phyloP scores from a whole-genome alignment of 1,284 basidiomycete species.

The Leccinum pallidistipes region DNA sequence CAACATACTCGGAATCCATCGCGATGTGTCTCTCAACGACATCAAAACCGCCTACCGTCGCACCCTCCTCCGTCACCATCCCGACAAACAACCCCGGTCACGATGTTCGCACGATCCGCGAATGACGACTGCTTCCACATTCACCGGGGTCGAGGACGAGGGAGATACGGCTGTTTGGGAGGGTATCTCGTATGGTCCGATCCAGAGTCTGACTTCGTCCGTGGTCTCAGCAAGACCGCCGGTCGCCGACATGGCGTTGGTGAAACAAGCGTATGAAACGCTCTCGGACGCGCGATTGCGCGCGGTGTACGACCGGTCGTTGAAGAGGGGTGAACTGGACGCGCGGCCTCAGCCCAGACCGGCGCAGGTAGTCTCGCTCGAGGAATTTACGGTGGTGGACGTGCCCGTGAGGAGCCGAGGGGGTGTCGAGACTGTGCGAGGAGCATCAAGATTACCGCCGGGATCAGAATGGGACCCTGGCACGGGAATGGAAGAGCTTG shows the following conservation, averaged over 20 bases:
- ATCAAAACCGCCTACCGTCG: conserved; percentile 73
- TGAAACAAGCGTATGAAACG: conserved; percentile 62
- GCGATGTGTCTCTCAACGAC: conserved; percentile 44
- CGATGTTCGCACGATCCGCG: not conserved
- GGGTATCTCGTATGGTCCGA: not conserved
- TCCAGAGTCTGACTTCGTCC: not conserved
- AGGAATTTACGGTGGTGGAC: conserved; percentile 51
- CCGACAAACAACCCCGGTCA: conserved; percentile 54
- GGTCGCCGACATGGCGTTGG: conserved; percentile 45
- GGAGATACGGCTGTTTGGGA: conserved; percentile 44
- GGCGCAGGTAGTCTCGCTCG: conserved; percentile 73
- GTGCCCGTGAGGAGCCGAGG: conserved; percentile 8
- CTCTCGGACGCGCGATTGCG: conserved; percentile 45
- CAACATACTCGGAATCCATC: conserved; percentile 43
- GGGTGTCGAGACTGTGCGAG: not conserved
- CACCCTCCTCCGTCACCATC: conserved; percentile 61
- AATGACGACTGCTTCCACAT: not conserved
- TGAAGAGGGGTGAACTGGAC: conserved; percentile 5
- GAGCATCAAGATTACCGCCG: not conserved
- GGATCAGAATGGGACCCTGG: not conserved
- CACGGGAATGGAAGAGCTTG: conserved; percentile 3
- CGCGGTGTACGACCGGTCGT: conserved; percentile 47
- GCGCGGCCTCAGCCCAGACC: conserved; percentile 54
- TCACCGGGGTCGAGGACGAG: not conserved
- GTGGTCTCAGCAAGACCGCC: not conserved